Evolutionary conservation across 2,329 filamentous ascomycete genomes (phyloP).

Genomic region (Ampelomyces quisqualis): DNA sequence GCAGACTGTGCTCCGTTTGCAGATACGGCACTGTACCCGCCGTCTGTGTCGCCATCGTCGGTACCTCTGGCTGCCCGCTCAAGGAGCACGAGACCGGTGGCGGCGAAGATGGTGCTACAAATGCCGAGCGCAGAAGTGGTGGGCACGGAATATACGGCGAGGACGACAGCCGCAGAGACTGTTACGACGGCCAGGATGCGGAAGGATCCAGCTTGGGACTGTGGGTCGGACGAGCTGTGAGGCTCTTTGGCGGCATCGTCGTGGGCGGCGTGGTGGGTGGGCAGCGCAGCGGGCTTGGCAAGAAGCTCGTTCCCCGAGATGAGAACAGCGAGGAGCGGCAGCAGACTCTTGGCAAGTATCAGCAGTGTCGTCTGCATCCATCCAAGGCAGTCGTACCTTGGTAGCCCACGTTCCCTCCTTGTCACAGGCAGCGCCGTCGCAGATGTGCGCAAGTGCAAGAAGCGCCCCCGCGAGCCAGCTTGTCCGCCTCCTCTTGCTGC

Average conservation of each 20-base stretch:
- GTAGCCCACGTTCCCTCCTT: conserved; percentile 48
- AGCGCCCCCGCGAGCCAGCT: conserved; percentile 47
- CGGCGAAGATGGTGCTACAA: conserved; percentile 46
- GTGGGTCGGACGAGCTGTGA: conserved; percentile 16
- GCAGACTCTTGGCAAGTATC: conserved; percentile 30
- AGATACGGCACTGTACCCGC: conserved; percentile 37
- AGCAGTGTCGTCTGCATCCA: too few relatives aligned
- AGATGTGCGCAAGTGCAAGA: conserved; percentile 47
- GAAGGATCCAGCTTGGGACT: conserved; percentile 21
- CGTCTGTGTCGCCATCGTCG: conserved; percentile 25
- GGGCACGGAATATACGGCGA: conserved; percentile 39
- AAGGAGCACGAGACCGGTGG: conserved; percentile 45
- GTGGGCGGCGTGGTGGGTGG: conserved; percentile 20
- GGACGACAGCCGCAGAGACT: conserved; percentile 39
- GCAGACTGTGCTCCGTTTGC: conserved; percentile 38
- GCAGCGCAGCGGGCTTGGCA: conserved; percentile 25
- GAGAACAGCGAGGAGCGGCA: conserved; percentile 38
- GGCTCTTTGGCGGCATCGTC: conserved; percentile 24
- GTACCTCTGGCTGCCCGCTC: conserved; percentile 36
- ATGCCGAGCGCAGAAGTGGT: conserved; percentile 45
- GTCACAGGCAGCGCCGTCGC: conserved; percentile 49
- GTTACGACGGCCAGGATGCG: conserved; percentile 39
- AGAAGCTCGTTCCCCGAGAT: conserved; percentile 32
- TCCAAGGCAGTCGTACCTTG: too few relatives aligned
- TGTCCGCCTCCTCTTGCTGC: conserved; percentile 26